Evolutionary conservation across 2,329 filamentous ascomycete genomes (phyloP), one percentile per base, ranked within the genome.

Genomic region (Penicillium thymicola): DNA sequence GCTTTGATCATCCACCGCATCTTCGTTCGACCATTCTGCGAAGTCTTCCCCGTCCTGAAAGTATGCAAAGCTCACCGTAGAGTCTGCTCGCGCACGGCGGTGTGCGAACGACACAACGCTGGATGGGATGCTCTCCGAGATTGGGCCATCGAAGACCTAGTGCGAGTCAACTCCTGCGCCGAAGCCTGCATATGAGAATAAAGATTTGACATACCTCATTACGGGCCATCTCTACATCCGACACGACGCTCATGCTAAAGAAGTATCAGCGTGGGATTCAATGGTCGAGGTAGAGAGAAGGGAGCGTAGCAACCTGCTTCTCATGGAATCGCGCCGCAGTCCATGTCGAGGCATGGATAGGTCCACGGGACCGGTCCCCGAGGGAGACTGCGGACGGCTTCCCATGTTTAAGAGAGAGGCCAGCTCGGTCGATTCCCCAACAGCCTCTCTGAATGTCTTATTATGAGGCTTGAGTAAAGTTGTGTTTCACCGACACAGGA

Each of bases 161-260:
- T 25, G 18, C 49, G 32, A 57, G 43, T 41, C 47, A 47, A 51
- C 48, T 47, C 21, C 30, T 51, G 38, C 21, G 16, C 40, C 37
- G 25, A 40, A 49, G 51, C 23, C 38, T 53, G 18, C 40, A 41
- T 14, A 30, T 40, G 45, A 10, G 37, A 14, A 32, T 25, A 41
- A 38, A 25, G 13, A 23, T 55, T 25, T 63, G 56, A 67, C 75
- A 51, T 70, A 94, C 90, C 84, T 97, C 93, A 72, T 96, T 90
- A 50, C 95, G 91, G 21, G 94, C 93, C 94, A 99, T 97, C 73
- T 97, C 93, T n/a, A 97, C 92, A 74, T 96, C 91, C 64, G 91
- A 91, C 66, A 96, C 88, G 65, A 97, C 87, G 75, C 90, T 96
- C 36, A 87, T 75, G 64, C 79, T 82, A 61, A 6, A 51, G 9